Evolutionary conservation across 1,284 basidiomycete species (phyloP).

Genomic region (Earliella scabrosa): DNA sequence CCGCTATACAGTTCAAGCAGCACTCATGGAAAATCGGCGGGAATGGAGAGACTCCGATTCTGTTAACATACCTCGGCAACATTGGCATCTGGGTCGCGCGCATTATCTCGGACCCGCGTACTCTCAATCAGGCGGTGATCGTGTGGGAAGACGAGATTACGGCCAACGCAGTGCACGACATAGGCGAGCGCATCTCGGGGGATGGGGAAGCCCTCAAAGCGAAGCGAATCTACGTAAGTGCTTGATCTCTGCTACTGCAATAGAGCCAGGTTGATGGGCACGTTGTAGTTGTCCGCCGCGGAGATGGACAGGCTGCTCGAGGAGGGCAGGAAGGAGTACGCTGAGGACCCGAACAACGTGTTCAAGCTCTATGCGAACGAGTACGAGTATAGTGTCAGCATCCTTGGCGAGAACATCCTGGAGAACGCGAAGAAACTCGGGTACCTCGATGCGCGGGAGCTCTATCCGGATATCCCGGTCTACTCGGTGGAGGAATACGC

Average conservation of each 20-base stretch:
- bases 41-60: constrained; percentile 11
- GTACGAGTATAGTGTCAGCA: constrained; percentile 6
- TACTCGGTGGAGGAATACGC: constrained; percentile 13
- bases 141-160: constrained; percentile 23
- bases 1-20: not conserved
- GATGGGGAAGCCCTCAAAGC: constrained; percentile 1
- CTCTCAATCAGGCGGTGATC: constrained; percentile 25
- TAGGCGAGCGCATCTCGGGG: not conserved
- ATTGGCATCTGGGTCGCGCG: constrained; percentile 22
- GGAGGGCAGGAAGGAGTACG: not conserved
- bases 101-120: not conserved
- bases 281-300: not conserved
- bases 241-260: not conserved
- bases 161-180: constrained; percentile 3
- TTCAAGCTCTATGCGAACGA: not conserved
- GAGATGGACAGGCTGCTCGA: not conserved
- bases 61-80: constrained; percentile 14
- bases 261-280: not conserved
- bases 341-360: no score
- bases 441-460: constrained; percentile 14
- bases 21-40: not conserved
- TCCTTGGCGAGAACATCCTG: constrained; percentile 22
- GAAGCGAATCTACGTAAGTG: not conserved
- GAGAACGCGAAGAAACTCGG: constrained; percentile 18
- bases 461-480: constrained; percentile 19